phyloP scores from a whole-genome alignment of 129 eudicot genomes.

The Chrysanthemum makinoi region DNA sequence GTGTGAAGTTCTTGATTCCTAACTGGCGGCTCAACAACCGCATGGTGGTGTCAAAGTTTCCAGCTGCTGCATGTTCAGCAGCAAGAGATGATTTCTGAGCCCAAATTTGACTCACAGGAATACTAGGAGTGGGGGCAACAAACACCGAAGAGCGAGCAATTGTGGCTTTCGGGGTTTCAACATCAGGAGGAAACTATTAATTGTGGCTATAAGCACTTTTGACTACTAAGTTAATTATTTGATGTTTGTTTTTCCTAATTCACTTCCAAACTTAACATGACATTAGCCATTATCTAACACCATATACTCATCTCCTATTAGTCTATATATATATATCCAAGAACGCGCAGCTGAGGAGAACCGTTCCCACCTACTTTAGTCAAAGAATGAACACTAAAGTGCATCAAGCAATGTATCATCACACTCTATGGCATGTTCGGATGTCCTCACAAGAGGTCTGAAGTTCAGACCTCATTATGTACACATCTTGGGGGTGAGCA shows the following conservation, averaged over 20 bases:
- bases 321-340: constrained; percentile 21
- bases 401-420: constrained; percentile 9
- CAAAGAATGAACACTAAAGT: not conserved
- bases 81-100: constrained; percentile 67
- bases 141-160: too few species aligned
- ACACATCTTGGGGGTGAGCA: too few species aligned
- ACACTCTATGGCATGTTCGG: not conserved
- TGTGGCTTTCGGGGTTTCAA: too few species aligned
- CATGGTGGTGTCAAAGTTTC: constrained; percentile 76
- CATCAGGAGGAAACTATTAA: too few species aligned
- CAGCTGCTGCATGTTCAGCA: constrained; percentile 78
- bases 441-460: too few species aligned
- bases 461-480: too few species aligned
- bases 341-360: constrained; percentile 93
- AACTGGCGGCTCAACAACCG: constrained; percentile 63
- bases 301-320: too few species aligned
- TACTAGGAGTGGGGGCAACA: constrained; percentile 46
- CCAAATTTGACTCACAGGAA: constrained; percentile 83
- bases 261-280: too few species aligned
- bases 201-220: too few species aligned
- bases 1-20: constrained; percentile 61
- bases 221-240: too few species aligned
- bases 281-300: too few species aligned
- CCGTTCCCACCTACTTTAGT: constrained; percentile 83
- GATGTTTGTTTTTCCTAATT: too few species aligned